Base-by-base conservation (phyloP, 2,329 filamentous ascomycete species). In the Nemania sp. region DNA sequence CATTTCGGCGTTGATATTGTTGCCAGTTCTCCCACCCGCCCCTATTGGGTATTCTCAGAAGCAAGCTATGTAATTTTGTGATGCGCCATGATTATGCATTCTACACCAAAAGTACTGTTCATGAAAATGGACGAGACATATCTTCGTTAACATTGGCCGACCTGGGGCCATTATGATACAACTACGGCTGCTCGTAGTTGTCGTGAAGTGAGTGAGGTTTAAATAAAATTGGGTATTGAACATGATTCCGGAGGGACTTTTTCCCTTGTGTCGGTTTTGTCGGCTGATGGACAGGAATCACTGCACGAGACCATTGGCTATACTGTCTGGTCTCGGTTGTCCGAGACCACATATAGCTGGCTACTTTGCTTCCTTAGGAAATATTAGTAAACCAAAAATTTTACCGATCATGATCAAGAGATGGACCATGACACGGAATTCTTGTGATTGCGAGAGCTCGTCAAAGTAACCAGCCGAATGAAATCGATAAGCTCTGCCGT, bases 1-100 rank as follows among this genome's bases (percentile, higher is more conserved):
- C n/a, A n/a, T n/a, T n/a, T n/a, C n/a, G n/a, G n/a, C n/a, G n/a
- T n/a, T 52, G 30, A 19, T 33, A 53, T 47, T 52, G 46, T 56
- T 41, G 49, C 48, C 31, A 26, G 6, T 42, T 47, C 26, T 22
- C 46, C n/a, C 41, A 44, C 45, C 56, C 42, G 49, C 48, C 39
- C 50, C 49, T 36, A 14, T 43, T 44, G 52, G 56, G 52, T 52
- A 56, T 59, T 52, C 40, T 55, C 49, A n/a, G 45, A 59, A 59
- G 33, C 49, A 39, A 36, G 47, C 22, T 22, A 20, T 40, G 39
- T 47, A 33, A 31, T 42, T 43, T 50, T 52, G 40, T 45, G 30
- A 31, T 56, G 49, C 56, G 56, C 52, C 56, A 28, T 43, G 40
- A 36, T 31, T 24, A 58, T 58, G 41, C 45, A 33, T 39, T 47